Conservation (phyloP, 805 yeast species). For the Yarrowia porcina region DNA sequence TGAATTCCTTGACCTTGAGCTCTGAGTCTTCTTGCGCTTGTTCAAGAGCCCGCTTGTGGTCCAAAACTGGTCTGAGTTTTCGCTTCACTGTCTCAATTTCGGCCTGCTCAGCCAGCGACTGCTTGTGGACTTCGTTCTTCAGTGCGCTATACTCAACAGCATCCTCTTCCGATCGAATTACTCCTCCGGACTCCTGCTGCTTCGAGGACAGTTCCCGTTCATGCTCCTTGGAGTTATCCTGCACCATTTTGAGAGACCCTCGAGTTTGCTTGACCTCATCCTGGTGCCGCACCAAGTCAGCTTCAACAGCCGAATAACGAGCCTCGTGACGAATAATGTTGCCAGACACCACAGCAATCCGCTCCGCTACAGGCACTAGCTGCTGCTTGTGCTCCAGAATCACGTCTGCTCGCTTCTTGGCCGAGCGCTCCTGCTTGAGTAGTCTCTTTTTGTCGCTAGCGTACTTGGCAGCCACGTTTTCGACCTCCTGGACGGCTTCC, state of each 20-base stretch:
- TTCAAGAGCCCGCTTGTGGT: conserved; percentile 22
- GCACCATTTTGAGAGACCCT: conserved; percentile 9
- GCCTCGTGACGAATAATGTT: conserved; percentile 12
- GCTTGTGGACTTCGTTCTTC: conserved; percentile 21
- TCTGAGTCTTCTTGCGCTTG: conserved; percentile 11
- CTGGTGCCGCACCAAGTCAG: neutral
- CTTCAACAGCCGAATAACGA: neutral
- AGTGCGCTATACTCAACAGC: conserved; percentile 19
- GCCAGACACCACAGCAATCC: neutral
- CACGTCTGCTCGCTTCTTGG: neutral
- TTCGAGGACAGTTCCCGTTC: conserved; percentile 27
- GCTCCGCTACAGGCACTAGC: conserved; percentile 20
- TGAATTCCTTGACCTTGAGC: conserved; percentile 26
- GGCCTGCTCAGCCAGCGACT: conserved; percentile 27
- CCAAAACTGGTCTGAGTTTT: conserved; percentile 10
- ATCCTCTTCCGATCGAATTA: neutral
- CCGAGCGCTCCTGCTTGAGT: neutral
- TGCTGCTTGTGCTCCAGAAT: conserved; percentile 9
- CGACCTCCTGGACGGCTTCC: conserved; percentile 24
- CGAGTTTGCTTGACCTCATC: conserved; percentile 17
- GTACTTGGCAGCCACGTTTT: conserved; percentile 1
- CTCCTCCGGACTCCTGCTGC: conserved; percentile 17
- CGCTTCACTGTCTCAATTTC: conserved; percentile 29
- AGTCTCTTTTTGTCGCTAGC: conserved; percentile 12
- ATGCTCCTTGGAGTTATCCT: conserved; percentile 27